Percentiles rank a stretch among this genome's conserved stretches.
Conservation (phyloP, 1,284 basidiomycete species). For the Agaricales sp. region DNA sequence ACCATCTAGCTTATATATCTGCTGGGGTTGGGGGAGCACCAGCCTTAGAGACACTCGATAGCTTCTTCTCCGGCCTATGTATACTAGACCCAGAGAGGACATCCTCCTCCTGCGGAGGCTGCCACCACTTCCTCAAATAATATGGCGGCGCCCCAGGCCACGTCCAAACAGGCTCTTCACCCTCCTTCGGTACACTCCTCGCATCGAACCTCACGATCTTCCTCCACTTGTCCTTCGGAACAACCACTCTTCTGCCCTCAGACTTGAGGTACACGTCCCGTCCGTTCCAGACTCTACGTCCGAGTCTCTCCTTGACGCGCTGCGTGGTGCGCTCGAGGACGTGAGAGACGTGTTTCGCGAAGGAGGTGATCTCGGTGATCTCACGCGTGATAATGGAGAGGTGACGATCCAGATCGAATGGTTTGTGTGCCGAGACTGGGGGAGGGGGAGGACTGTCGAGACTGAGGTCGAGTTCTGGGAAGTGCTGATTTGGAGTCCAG, state of each 20-base stretch:
- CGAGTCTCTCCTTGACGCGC: constrained; percentile 56
- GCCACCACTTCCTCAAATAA: background rate
- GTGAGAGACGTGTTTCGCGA: constrained; percentile 30
- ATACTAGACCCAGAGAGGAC: background rate
- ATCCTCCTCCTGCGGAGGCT: background rate
- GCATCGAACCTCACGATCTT: constrained; percentile 22
- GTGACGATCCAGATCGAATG: constrained; percentile 46
- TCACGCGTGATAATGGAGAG: constrained; percentile 43
- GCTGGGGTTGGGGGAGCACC: too few relatives aligned
- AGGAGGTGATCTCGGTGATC: constrained; percentile 32
- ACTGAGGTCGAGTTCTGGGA: background rate
- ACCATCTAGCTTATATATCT: too few relatives aligned
- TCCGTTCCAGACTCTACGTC: constrained; percentile 55
- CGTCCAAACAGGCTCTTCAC: background rate
- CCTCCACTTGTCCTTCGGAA: constrained; percentile 27
- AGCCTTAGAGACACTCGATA: too few relatives aligned
- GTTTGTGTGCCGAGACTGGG: constrained; percentile 20
- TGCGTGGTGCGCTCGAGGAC: constrained; percentile 40
- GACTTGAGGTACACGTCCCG: constrained; percentile 43
- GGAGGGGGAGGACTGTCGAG: constrained; percentile 15
- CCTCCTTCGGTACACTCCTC: background rate
- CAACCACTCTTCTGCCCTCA: constrained; percentile 16
- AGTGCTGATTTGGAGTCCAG: constrained; percentile 15
- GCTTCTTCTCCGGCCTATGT: background rate
- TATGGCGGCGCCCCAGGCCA: background rate